A percentile compares a stretch with the other conserved stretches of the same genome.
Conservation (phyloP, 179 eudicot species). For the Corrigiola litoralis region DNA sequence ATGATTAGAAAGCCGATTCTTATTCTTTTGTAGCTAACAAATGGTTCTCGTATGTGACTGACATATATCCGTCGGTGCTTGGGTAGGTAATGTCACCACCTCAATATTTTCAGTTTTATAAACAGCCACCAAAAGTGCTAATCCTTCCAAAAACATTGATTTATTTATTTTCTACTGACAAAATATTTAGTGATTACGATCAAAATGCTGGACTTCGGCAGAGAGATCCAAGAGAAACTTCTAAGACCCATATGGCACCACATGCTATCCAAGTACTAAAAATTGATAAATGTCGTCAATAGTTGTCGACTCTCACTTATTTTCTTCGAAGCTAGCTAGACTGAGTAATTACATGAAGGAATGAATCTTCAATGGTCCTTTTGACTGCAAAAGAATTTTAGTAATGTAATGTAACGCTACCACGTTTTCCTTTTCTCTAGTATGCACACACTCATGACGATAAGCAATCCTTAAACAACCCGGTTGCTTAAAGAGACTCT, state of each 20-base stretch:
- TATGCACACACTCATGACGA: too few species aligned
- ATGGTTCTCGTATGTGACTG: not conserved
- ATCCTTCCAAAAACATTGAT: not conserved
- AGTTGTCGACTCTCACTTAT: not conserved
- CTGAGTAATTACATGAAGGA: too few species aligned
- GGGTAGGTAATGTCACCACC: not conserved
- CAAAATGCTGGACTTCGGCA: not conserved
- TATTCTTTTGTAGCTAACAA: not conserved
- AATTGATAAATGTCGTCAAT: not conserved
- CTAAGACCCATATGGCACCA: not conserved
- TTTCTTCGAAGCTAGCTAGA: too few species aligned
- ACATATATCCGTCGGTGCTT: not conserved
- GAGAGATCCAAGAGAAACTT: slow-evolving; percentile 12
- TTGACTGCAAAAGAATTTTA: too few species aligned
- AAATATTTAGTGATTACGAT: not conserved
- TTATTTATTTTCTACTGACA: not conserved
- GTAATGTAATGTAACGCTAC: too few species aligned
- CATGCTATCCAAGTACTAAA: not conserved
- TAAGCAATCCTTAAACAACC: too few species aligned
- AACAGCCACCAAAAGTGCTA: not conserved
- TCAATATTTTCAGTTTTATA: not conserved
- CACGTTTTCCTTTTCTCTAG: too few species aligned
- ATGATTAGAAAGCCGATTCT: not conserved
- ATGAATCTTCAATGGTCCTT: too few species aligned
- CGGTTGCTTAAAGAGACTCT: too few species aligned